These are phyloP conservation scores for Lotmaria passim DNA, from an alignment of 208 protist species.

Conservation along the genomic window DNA sequence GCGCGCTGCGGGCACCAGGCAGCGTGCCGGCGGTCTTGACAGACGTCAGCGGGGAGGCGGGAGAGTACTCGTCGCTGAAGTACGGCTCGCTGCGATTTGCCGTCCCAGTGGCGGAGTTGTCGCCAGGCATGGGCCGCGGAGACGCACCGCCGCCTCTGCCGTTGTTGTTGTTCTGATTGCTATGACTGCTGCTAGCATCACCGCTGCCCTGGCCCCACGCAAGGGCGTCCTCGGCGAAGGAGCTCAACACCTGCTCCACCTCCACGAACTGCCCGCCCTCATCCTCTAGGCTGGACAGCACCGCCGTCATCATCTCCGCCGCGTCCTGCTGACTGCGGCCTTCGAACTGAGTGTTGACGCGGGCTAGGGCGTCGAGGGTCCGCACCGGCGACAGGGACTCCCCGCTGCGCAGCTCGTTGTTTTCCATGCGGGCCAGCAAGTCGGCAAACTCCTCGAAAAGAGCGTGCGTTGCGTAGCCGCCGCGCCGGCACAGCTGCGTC, in stretches of 20 bases:
- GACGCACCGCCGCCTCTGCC: neutral
- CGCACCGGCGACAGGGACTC: constrained; percentile 52
- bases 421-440: constrained; percentile 75
- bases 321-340: constrained; percentile 90
- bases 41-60: neutral
- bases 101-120: neutral
- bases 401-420: constrained; percentile 16
- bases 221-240: constrained; percentile 54
- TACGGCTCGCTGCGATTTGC: constrained; percentile 12
- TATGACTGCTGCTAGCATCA: too few species aligned
- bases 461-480: constrained; percentile 37
- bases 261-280: constrained; percentile 63
- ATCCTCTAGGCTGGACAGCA: constrained; percentile 76
- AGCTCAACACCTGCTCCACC: constrained; percentile 51
- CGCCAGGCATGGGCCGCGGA: neutral
- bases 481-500: constrained; percentile 33
- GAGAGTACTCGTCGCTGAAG: constrained; percentile 16
- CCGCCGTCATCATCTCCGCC: constrained; percentile 78
- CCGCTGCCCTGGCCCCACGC: too few species aligned
- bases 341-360: constrained; percentile 76
- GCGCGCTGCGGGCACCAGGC: constrained; percentile 36
- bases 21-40: neutral
- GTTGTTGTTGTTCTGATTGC: constrained; percentile 3
- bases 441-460: constrained; percentile 55
- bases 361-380: constrained; percentile 59